These are phyloP conservation scores for Hordeum vulgare DNA, from an alignment of 176 grass and related monocot species.

Conservation along the genomic window DNA sequence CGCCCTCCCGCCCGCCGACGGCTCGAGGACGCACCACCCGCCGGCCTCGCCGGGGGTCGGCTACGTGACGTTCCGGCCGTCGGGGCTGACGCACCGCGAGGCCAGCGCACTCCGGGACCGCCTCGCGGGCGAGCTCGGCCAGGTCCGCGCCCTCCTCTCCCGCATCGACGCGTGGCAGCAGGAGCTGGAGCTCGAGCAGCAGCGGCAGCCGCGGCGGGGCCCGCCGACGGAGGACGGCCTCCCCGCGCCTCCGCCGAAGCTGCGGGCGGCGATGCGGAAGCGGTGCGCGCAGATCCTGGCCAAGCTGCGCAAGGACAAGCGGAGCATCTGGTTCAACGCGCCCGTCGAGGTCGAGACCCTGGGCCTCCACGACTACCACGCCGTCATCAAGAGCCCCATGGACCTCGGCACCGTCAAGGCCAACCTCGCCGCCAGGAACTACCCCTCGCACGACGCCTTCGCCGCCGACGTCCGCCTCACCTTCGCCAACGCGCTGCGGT, in stretches of 20 bases:
- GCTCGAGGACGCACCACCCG: background rate
- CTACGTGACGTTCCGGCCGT: constrained; percentile 34
- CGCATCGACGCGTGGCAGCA: constrained; percentile 62
- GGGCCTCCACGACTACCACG: constrained; percentile 71
- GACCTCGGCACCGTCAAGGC: constrained; percentile 73
- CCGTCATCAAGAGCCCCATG: constrained; percentile 83
- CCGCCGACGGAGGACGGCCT: background rate
- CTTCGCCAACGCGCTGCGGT: constrained; percentile 71
- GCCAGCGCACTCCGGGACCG: constrained; percentile 47
- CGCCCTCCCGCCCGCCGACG: constrained; percentile 19
- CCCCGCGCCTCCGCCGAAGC: constrained; percentile 22
- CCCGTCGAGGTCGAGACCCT: constrained; percentile 65
- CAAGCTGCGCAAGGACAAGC: constrained; percentile 81
- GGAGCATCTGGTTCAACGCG: constrained; percentile 81
- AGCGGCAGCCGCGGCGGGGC: background rate
- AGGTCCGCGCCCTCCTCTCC: constrained; percentile 60
- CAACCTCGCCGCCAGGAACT: constrained; percentile 41
- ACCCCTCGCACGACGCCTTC: constrained; percentile 52
- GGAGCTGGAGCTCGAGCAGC: background rate
- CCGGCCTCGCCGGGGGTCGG: background rate
- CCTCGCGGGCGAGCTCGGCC: constrained; percentile 64
- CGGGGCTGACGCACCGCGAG: constrained; percentile 29
- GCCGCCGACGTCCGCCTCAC: constrained; percentile 71
- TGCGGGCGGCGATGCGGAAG: constrained; percentile 47
- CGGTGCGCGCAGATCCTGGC: constrained; percentile 64